Base-by-base conservation (phyloP, 2,329 filamentous ascomycete genomes). In the Pseudogymnoascus destructans region DNA sequence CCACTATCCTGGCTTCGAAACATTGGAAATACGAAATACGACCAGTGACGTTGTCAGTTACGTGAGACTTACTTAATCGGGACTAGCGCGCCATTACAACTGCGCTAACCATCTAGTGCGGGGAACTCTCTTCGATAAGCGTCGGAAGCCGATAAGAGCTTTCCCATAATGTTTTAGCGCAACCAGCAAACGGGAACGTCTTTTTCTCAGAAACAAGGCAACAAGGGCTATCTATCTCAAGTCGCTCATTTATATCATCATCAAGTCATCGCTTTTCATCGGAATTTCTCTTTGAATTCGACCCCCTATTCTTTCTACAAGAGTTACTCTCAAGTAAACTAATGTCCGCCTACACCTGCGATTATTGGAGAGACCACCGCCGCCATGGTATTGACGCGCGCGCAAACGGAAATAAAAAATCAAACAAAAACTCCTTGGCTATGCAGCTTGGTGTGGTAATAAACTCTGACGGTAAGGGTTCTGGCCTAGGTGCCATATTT, bases 401-500 rank as follows among this genome's bases (percentile, higher is more conserved):
- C 27, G 27, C 27, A 40, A 49, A 49, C 21, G 42, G 13, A 49
- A 49, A 25, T 49, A 49, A 49, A 49, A 49, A 49, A 49, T 27
- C 42, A 49, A 49, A 49, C 21, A 46, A 46, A 27, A 49, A 49
- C 42, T 49, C 42, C 42, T 49, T 15, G 42, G 42, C 42, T 49
- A 49, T 49, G 42, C 42, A 49, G 42, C 42, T 27, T 15, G 42
- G 42, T 46, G 40, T 49, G 42, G 21, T 49, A 49, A 49, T 49
- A 49, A 49, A 49, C 42, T 49, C 42, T 49, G 23, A 49, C 42
- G 42, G 42, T 49, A 49, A 49, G 42, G 38, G 40, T 46, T 46
- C 40, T 46, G 40, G 40, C 21, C 7, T 25, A 15, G 21, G 13
- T 49, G 42, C 42, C 42, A 49, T 49, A 49, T 49, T 49, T 49